Percentiles rank a stretch among this genome's conserved stretches.
These are phyloP conservation scores for Eucalyptus dawsonii DNA, from an alignment of 345 rosid species.

Conservation along the genomic window DNA sequence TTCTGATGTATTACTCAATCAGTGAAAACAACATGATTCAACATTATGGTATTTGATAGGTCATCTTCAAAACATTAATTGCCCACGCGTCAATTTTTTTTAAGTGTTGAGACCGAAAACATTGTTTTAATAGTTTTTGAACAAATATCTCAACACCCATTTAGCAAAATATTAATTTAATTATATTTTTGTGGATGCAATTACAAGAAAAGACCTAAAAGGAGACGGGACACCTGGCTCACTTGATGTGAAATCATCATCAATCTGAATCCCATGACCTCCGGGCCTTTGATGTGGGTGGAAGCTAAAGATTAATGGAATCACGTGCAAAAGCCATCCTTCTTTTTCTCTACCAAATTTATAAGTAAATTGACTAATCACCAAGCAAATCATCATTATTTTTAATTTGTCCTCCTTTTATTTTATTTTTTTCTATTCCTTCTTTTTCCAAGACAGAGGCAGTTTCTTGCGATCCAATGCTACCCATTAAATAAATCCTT, in stretches of 20 bases:
- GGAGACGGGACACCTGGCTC: neutral
- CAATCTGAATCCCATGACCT: neutral
- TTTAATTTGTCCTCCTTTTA: neutral
- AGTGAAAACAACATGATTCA: neutral
- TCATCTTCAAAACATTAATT: neutral
- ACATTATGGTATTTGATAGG: neutral
- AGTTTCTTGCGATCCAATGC: neutral
- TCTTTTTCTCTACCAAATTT: neutral
- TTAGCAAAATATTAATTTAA: neutral
- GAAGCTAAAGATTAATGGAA: neutral
- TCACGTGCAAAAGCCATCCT: neutral
- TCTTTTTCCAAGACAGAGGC: neutral
- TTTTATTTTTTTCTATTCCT: neutral
- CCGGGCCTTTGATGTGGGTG: neutral
- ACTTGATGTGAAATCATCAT: neutral
- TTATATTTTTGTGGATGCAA: neutral
- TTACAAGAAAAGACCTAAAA: neutral
- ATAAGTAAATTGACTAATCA: neutral
- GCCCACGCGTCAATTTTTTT: no score
- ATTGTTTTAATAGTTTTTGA: rapidly evolving
- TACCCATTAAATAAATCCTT: neutral
- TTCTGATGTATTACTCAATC: rapidly evolving
- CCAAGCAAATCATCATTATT: neutral
- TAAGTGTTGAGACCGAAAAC: rapidly evolving
- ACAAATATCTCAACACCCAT: neutral